Evolutionary conservation across 2,329 filamentous ascomycete species (phyloP).

Genomic region (Lachnellula cervina): DNA sequence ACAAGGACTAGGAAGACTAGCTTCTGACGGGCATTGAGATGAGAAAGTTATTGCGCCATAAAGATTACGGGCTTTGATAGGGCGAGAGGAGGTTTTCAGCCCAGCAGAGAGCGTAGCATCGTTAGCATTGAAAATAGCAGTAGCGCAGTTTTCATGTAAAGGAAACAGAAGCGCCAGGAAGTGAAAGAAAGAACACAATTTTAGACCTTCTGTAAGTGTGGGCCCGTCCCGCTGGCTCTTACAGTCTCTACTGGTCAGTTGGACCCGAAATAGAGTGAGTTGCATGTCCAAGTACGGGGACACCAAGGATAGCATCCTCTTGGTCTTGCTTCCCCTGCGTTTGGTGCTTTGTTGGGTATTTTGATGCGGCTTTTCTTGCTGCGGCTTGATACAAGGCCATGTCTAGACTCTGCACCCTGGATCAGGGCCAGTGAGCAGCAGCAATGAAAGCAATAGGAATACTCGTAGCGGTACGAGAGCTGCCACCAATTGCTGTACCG

Average conservation of each 20-base stretch:
- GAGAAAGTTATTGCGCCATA: slow-evolving; percentile 20
- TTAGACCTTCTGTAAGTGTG: neutral
- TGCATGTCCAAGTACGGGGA: neutral
- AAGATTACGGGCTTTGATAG: slow-evolving; percentile 6
- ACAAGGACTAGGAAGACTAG: neutral
- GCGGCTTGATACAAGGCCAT: neutral
- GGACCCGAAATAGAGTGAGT: neutral
- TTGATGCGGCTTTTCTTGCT: neutral
- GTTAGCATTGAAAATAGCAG: neutral
- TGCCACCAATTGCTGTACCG: too few relatives aligned
- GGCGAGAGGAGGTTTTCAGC: slow-evolving; percentile 3
- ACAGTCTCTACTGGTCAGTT: neutral
- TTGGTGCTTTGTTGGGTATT: neutral
- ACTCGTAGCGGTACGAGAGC: too few relatives aligned
- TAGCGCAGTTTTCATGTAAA: neutral
- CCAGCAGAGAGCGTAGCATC: slow-evolving; percentile 1
- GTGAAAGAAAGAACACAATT: neutral
- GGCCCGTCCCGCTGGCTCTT: neutral
- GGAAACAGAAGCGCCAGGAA: neutral
- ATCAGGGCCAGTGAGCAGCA: too few relatives aligned
- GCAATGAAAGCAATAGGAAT: neutral
- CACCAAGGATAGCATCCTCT: neutral
- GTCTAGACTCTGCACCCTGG: too few relatives aligned
- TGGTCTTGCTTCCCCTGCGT: neutral
- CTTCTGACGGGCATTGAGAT: slow-evolving; percentile 5